phyloP scores from a whole-genome alignment of 2,329 filamentous ascomycete species.

The Aureobasidium sp. region DNA sequence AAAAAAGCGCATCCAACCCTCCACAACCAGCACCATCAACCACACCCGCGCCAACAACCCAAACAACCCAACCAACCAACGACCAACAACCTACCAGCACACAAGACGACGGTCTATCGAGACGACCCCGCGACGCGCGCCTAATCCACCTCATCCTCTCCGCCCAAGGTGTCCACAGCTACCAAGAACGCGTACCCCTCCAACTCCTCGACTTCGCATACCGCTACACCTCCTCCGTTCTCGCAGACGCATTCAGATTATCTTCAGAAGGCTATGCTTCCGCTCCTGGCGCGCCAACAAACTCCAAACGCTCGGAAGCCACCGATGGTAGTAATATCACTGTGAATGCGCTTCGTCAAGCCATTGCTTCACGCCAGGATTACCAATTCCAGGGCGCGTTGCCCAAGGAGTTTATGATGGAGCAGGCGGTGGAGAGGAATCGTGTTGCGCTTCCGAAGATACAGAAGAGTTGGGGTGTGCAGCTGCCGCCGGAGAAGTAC shows the following conservation, averaged over 20 bases:
- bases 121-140: conserved; percentile 68
- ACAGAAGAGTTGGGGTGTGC: conserved; percentile 51
- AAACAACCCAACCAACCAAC: conserved; percentile 14
- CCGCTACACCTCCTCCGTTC: conserved; percentile 66
- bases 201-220: conserved; percentile 83
- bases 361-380: conserved; percentile 60
- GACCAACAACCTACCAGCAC: conserved; percentile 28
- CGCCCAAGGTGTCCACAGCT: conserved; percentile 69
- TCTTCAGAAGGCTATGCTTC: conserved; percentile 59
- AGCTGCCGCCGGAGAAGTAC: conserved; percentile 57
- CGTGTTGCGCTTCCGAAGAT: conserved; percentile 54
- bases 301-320: conserved; percentile 21
- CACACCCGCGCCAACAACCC: conserved; percentile 16
- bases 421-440: conserved; percentile 67
- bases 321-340: conserved; percentile 49
- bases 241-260: conserved; percentile 64
- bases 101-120: conserved; percentile 31
- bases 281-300: conserved; percentile 15
- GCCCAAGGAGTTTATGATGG: conserved; percentile 69
- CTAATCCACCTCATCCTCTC: conserved; percentile 74
- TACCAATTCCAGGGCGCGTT: conserved; percentile 60
- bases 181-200: conserved; percentile 75
- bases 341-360: conserved; percentile 63
- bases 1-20: conserved; percentile 16
- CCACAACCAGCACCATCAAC: conserved; percentile 18